Evolutionary conservation across 2,329 filamentous ascomycete species (phyloP).

Genomic region (Claviceps citrina): DNA sequence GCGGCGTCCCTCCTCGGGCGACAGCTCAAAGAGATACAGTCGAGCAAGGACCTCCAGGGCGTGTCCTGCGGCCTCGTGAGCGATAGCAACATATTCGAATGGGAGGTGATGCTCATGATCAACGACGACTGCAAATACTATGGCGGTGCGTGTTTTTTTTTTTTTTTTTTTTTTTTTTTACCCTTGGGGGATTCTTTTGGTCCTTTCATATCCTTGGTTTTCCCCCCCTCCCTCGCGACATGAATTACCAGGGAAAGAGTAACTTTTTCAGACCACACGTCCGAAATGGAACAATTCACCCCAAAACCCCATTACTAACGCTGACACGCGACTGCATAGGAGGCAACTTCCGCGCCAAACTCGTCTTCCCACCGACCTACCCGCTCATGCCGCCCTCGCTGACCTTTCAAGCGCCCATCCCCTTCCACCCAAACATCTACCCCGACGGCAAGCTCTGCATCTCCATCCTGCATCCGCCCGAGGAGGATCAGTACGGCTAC

Average conservation of each 20-base stretch:
- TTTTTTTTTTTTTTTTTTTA: not conserved
- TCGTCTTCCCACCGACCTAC: slow-evolving; percentile 74
- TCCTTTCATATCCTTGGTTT: too few species aligned
- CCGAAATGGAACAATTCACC: too few species aligned
- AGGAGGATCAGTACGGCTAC: slow-evolving; percentile 88
- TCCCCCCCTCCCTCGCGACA: too few species aligned
- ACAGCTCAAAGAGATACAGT: slow-evolving; percentile 90
- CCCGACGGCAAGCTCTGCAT: slow-evolving; percentile 80
- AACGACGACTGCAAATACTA: slow-evolving; percentile 88
- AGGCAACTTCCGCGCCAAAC: slow-evolving; percentile 76
- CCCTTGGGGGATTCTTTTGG: too few species aligned
- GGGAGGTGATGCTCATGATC: slow-evolving; percentile 99
- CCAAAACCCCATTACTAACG: too few species aligned
- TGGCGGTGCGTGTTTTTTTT: slow-evolving; percentile 46
- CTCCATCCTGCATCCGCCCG: slow-evolving; percentile 87
- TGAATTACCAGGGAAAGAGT: too few species aligned
- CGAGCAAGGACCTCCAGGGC: slow-evolving; percentile 76
- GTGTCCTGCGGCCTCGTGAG: slow-evolving; percentile 83
- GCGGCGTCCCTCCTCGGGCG: slow-evolving; percentile 61
- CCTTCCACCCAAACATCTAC: slow-evolving; percentile 93
- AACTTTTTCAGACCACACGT: too few species aligned
- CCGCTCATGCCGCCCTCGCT: slow-evolving; percentile 78
- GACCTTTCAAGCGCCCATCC: slow-evolving; percentile 68
- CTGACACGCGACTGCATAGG: too few species aligned
- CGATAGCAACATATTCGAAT: slow-evolving; percentile 82